phyloP scores from a whole-genome alignment of 108 stramenopile species.

The Phaeodactylum tricornutum region DNA sequence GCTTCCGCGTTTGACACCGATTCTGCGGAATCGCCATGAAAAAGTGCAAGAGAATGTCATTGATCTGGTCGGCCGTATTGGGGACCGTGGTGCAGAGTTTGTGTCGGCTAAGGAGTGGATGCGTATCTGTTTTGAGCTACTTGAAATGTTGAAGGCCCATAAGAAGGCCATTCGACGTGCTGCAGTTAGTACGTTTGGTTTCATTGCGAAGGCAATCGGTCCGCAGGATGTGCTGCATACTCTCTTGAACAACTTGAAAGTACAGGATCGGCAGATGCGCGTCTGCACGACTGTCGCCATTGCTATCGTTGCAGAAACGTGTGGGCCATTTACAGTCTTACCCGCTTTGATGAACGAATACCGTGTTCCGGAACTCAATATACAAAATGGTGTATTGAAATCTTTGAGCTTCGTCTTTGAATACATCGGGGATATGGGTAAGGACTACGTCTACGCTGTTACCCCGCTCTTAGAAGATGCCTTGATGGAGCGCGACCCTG shows the following conservation, averaged over 20 bases:
- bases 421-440: slow-evolving; percentile 99
- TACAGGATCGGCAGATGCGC: slow-evolving; percentile 97
- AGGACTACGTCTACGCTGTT: slow-evolving; percentile 99
- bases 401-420: slow-evolving; percentile 99
- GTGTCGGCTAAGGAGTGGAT: slow-evolving; percentile 99
- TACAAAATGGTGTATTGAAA: slow-evolving; percentile 99
- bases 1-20: slow-evolving; percentile 95
- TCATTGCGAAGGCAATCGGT: slow-evolving; percentile 98
- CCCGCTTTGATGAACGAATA: slow-evolving; percentile 99
- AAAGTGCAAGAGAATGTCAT: slow-evolving; percentile 99
- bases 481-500: slow-evolving; percentile 97
- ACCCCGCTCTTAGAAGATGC: slow-evolving; percentile 96
- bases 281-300: slow-evolving; percentile 99
- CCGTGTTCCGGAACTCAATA: slow-evolving; percentile 96
- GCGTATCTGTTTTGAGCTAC: slow-evolving; percentile 98
- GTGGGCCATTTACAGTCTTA: slow-evolving; percentile 97
- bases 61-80: slow-evolving; percentile 94
- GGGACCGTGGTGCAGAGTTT: slow-evolving; percentile 94
- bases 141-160: slow-evolving; percentile 98
- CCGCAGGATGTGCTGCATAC: slow-evolving; percentile 98
- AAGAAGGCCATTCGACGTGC: slow-evolving; percentile 97
- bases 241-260: slow-evolving; percentile 96
- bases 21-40: slow-evolving; percentile 96
- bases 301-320: slow-evolving; percentile 98
- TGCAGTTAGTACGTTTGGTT: slow-evolving; percentile 98